Evolutionary conservation across 2,329 filamentous ascomycete species (phyloP).

Genomic region (Cladobotryum protrusum): DNA sequence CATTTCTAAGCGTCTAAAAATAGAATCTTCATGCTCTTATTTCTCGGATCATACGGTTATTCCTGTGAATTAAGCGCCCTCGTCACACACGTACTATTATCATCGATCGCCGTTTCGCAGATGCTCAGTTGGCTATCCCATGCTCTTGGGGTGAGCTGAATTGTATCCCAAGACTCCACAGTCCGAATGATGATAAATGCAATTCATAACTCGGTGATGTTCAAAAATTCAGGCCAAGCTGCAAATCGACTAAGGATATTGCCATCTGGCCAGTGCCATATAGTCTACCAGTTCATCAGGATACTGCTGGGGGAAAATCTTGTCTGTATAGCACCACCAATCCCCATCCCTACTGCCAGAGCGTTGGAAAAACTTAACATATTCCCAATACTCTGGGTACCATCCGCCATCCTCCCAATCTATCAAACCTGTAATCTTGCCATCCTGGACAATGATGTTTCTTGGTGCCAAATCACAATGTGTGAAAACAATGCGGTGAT

Average conservation of each 20-base stretch:
- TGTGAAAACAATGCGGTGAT: conserved; percentile 37
- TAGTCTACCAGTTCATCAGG: conserved; percentile 22
- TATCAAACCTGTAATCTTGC: conserved; percentile 34
- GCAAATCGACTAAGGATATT: conserved; percentile 1
- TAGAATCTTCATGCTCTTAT: too few species aligned
- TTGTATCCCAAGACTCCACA: too few species aligned
- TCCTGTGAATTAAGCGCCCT: too few species aligned
- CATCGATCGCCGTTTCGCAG: too few species aligned
- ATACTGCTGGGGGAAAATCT: conserved; percentile 21
- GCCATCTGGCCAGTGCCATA: conserved; percentile 18
- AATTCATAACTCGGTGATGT: too few species aligned
- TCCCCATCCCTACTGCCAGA: conserved; percentile 8
- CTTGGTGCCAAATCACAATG: conserved; percentile 43
- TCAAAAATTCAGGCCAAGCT: too few species aligned
- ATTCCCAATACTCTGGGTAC: conserved; percentile 40
- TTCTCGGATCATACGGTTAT: too few species aligned
- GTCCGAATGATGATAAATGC: too few species aligned
- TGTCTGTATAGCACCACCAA: conserved; percentile 18
- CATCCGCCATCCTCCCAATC: conserved; percentile 44
- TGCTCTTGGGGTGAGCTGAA: too few species aligned
- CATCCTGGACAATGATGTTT: conserved; percentile 38
- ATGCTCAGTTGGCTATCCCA: too few species aligned
- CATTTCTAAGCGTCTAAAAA: too few species aligned
- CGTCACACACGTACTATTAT: too few species aligned
- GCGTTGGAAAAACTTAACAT: conserved; percentile 26